Conservation (phyloP, 257 asterid genomes). For the Capsicum chinense region DNA sequence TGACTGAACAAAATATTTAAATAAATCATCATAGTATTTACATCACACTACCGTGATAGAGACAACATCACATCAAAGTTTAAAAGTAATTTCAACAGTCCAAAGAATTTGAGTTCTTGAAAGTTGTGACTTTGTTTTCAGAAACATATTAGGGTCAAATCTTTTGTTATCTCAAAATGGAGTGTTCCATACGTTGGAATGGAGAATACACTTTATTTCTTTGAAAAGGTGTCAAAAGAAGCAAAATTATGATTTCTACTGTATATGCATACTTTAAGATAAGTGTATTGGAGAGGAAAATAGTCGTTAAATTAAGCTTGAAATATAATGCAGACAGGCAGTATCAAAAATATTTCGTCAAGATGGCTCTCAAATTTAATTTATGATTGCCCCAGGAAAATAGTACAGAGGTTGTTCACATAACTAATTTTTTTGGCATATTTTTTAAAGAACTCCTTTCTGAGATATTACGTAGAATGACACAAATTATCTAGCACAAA, state of each 20-base stretch:
- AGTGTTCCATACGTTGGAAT: background rate
- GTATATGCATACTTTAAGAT: background rate
- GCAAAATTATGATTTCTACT: background rate
- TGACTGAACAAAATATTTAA: background rate
- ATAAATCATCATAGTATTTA: background rate
- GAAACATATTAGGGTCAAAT: background rate
- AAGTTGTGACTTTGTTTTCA: background rate
- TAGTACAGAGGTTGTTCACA: background rate
- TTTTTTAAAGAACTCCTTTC: background rate
- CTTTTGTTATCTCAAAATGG: background rate
- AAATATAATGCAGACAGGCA: background rate
- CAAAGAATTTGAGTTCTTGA: background rate
- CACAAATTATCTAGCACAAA: conserved; percentile 6
- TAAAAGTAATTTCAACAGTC: background rate
- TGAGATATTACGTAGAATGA: background rate
- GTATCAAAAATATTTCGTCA: no score
- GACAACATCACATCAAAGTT: background rate
- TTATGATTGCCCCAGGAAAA: background rate
- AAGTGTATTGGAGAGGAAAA: background rate
- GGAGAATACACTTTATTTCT: background rate
- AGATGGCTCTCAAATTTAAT: no score
- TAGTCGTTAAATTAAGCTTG: background rate
- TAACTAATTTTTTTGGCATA: background rate
- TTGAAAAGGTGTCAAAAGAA: background rate
- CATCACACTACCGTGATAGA: background rate